Base-by-base conservation (phyloP, 2,329 filamentous ascomycete genomes). In the Fusarium sp. region DNA sequence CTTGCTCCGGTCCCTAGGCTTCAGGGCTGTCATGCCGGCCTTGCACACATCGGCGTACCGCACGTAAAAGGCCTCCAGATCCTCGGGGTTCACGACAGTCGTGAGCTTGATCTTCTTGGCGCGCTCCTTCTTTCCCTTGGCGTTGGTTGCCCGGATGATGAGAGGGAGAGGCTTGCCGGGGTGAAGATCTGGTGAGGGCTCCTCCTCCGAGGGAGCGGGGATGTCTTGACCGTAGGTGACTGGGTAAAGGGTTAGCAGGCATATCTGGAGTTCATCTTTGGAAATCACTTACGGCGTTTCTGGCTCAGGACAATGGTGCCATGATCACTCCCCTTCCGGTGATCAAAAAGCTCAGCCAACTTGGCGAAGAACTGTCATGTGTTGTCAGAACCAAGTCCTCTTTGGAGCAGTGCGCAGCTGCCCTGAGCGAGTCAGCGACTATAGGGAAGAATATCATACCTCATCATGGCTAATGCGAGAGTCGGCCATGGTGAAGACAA, bases 31-130 rank as follows among this genome's bases (percentile, higher is more conserved):
- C 93, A 98, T 97, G 6, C 93, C 93, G 0, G 86, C 83, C 83
- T 97, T 97, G 81, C 94, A 97, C 3, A 93, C 86, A 72, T 98
- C 96, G 20, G 93, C 94, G 82, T 98, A 99, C 56, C 88, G 86
- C 29, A 84, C 82, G 79, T 93, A 99, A 77, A 99, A 99, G 0
- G 79, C 83, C 58, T 96, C 93, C 10, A 98, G 79, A 5, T 91
- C 88, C 62, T 90, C 87, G 1, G 91, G 88, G 60, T 91, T 85
- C 1, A 98, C 93, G 0, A 97, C 80, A 0, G 96, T 98, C 2
- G 92, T 93, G 25, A 97, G 77, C 79, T 94, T 97, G 71, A 92
- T 81, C 71, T 90, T 90, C 61, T 84, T 79, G 40, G 83, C 79
- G 60, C 85, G 84, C 68, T 85, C 84, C 67, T 81, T 83, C 73